A percentile compares a stretch with the other conserved stretches of the same genome.
Conservation (phyloP, 2,329 filamentous ascomycete species). For the Xylaria sp. region DNA sequence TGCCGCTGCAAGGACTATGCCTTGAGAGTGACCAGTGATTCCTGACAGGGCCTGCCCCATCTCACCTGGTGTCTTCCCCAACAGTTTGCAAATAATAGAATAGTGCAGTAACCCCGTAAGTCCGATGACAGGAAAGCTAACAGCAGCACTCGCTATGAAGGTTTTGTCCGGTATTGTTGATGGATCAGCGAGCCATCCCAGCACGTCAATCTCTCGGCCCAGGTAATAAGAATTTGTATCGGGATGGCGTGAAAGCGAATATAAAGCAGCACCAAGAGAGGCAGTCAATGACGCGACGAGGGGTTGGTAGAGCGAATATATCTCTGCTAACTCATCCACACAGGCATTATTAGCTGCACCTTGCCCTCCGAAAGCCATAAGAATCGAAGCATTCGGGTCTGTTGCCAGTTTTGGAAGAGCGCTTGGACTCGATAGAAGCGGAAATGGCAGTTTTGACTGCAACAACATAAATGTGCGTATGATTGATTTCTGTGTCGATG, state of each 20-base stretch:
- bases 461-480: conserved; percentile 28
- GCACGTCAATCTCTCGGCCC: conserved; percentile 32
- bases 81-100: conserved; percentile 30
- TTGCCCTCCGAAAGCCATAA: conserved; percentile 33
- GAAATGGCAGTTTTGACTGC: conserved; percentile 26
- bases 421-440: conserved; percentile 21
- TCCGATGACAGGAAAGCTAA: conserved; percentile 34
- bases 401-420: conserved; percentile 18
- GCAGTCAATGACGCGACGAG: conserved; percentile 20
- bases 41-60: conserved; percentile 55
- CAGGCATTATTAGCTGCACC: conserved; percentile 28
- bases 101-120: conserved; percentile 28
- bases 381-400: conserved; percentile 17
- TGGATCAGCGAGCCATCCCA: conserved; percentile 27
- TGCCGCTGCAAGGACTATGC: conserved; percentile 90
- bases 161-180: conserved; percentile 21
- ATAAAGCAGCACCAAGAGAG: conserved; percentile 20
- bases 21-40: conserved; percentile 95
- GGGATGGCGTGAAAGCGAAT: conserved; percentile 26
- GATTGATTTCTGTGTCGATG: conserved; percentile 27
- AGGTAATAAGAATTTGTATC: conserved; percentile 31
- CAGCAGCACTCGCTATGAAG: conserved; percentile 27
- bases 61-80: conserved; percentile 33
- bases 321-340: conserved; percentile 32
- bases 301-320: conserved; percentile 32